phyloP scores from a whole-genome alignment of 2,329 filamentous ascomycete species.

The Ceratocystis cacaofunesta region DNA sequence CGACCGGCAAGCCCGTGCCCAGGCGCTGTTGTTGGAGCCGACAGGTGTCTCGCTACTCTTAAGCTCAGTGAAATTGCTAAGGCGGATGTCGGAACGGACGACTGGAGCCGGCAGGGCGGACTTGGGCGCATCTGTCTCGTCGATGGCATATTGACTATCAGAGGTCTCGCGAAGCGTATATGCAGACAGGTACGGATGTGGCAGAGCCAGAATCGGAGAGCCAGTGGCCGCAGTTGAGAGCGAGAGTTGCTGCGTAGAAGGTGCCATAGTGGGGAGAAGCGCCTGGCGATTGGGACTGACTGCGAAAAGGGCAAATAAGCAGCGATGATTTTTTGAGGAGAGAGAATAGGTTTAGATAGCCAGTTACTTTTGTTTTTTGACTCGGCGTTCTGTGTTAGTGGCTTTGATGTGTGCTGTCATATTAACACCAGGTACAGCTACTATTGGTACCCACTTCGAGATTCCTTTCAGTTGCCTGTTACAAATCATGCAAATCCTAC shows the following conservation, averaged over 20 bases:
- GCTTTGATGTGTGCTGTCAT: background rate
- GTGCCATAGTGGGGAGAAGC: conserved; percentile 3
- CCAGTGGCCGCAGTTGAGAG: conserved; percentile 21
- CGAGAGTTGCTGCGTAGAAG: conserved; percentile 10
- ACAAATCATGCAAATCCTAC: background rate
- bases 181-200: conserved; percentile 34
- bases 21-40: conserved; percentile 39
- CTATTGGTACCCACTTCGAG: background rate
- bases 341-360: background rate
- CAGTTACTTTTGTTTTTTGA: background rate
- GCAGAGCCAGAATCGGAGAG: conserved; percentile 33
- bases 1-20: conserved; percentile 40
- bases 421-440: background rate
- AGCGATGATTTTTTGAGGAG: background rate
- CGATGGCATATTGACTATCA: conserved; percentile 26
- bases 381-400: background rate
- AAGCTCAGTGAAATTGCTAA: conserved; percentile 32
- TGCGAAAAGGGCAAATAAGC: background rate
- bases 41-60: conserved; percentile 36
- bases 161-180: conserved; percentile 28
- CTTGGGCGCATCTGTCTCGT: conserved; percentile 21
- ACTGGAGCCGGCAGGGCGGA: conserved; percentile 22
- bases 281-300: background rate
- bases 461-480: background rate
- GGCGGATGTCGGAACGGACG: conserved; percentile 27